Conservation (phyloP, 2,329 filamentous ascomycete genomes). For the Calonectria hongkongensis region DNA sequence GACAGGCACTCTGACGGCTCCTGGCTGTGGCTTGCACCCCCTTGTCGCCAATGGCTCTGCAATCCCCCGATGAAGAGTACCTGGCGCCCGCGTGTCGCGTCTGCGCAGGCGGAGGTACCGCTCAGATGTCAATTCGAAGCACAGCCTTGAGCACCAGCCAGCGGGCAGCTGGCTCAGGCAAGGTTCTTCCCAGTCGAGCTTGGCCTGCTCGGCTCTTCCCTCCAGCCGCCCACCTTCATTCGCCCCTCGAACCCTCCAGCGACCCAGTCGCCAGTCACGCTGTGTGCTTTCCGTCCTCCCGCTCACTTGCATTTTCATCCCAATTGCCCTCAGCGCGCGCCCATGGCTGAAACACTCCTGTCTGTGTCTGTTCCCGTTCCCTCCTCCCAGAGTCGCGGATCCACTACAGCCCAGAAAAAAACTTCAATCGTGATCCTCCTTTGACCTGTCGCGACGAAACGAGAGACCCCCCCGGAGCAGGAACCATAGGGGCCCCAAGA, state of each 20-base stretch:
- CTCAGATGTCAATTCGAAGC: constrained; percentile 18
- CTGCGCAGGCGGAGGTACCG: constrained; percentile 1
- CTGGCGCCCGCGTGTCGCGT: neutral
- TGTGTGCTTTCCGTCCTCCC: constrained; percentile 24
- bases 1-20: constrained; percentile 19
- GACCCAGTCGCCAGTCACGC: constrained; percentile 24
- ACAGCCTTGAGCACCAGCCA: constrained; percentile 17
- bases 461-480: neutral
- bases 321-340: constrained; percentile 28
- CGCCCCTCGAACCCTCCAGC: constrained; percentile 21
- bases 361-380: constrained; percentile 17
- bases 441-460: constrained; percentile 7
- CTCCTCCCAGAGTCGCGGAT: constrained; percentile 2
- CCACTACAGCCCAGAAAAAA: constrained; percentile 4
- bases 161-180: constrained; percentile 17
- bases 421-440: constrained; percentile 12
- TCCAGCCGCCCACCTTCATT: constrained; percentile 37
- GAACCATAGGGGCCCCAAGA: neutral
- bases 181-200: constrained; percentile 10
- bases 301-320: constrained; percentile 27
- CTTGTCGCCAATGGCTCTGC: constrained; percentile 22
- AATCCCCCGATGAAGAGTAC: constrained; percentile 25
- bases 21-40: constrained; percentile 20
- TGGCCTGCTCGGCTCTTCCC: constrained; percentile 24
- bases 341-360: constrained; percentile 32